Evolutionary conservation across 208 protist species (phyloP).

Genomic region (Trypanosoma vivax): DNA sequence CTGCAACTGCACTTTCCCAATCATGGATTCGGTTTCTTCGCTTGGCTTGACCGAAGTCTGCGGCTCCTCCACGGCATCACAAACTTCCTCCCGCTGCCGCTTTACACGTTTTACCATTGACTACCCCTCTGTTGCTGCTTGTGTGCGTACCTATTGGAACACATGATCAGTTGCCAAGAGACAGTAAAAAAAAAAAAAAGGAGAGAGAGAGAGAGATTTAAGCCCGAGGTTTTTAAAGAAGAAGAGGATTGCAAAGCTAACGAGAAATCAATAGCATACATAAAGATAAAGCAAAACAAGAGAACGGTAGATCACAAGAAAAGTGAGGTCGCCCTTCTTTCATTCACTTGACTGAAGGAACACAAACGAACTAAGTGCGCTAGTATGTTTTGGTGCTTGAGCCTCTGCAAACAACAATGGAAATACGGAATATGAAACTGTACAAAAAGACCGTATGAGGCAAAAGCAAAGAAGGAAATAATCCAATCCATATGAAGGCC

Average conservation of each 20-base stretch:
- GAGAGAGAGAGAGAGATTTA: slow-evolving; percentile 5
- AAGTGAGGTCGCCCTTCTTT: no score
- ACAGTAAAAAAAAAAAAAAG: slow-evolving; percentile 11
- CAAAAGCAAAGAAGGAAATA: no score
- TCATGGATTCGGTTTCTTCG: slow-evolving; percentile 39
- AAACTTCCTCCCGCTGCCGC: slow-evolving; percentile 8
- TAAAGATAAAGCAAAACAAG: no score
- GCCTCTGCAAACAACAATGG: no score
- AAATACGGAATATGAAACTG: no score
- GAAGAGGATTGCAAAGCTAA: slow-evolving; percentile 4
- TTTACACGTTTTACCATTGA: slow-evolving; percentile 13
- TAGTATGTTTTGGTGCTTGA: no score
- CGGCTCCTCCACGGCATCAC: background rate
- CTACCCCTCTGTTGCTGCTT: background rate
- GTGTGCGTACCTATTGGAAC: background rate
- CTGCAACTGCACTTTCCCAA: slow-evolving; percentile 35
- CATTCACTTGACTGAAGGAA: no score
- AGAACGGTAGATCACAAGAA: no score
- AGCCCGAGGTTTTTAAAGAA: background rate
- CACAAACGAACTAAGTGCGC: no score
- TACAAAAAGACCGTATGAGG: no score
- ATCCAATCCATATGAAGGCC: no score
- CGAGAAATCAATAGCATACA: no score
- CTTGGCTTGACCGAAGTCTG: background rate
- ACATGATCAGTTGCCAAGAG: background rate